A percentile compares a stretch with the other conserved stretches of the same genome.
These are phyloP conservation scores for Scedosporium apiospermum DNA, from an alignment of 2,329 filamentous ascomycete genomes.

Conservation along the genomic window DNA sequence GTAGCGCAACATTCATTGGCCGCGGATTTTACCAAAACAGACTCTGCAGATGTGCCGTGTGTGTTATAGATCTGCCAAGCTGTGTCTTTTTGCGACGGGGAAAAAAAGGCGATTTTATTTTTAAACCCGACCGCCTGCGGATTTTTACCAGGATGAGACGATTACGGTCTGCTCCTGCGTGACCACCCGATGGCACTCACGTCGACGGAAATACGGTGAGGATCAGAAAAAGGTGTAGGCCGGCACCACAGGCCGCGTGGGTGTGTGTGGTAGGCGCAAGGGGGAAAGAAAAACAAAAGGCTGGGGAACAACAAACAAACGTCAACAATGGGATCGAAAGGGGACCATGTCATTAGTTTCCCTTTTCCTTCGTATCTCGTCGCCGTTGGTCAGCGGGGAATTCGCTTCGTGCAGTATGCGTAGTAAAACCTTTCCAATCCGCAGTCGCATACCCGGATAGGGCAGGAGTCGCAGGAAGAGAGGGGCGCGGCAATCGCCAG, in stretches of 20 bases:
- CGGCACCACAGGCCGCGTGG: neutral
- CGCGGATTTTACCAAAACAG: too few species aligned
- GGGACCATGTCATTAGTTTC: neutral
- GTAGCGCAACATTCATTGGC: too few species aligned
- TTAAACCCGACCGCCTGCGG: neutral
- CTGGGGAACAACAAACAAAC: slow-evolving; percentile 6
- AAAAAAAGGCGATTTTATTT: too few species aligned
- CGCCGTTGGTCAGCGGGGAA: neutral
- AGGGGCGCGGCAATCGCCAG: neutral
- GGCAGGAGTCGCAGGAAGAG: neutral
- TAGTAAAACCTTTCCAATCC: neutral
- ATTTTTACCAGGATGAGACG: neutral
- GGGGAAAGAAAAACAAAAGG: neutral
- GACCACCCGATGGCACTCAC: neutral
- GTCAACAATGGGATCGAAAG: neutral
- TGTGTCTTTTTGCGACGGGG: neutral
- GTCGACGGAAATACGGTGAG: neutral
- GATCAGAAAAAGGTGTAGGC: neutral
- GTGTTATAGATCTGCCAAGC: too few species aligned
- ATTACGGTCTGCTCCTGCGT: slow-evolving; percentile 1
- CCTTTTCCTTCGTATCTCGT: neutral
- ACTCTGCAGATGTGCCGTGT: too few species aligned
- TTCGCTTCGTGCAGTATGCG: neutral
- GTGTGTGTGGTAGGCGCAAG: neutral
- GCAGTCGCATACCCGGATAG: neutral